phyloP scores from a whole-genome alignment of 352 stramenopile species.

The Aphanomyces cochlioides region DNA sequence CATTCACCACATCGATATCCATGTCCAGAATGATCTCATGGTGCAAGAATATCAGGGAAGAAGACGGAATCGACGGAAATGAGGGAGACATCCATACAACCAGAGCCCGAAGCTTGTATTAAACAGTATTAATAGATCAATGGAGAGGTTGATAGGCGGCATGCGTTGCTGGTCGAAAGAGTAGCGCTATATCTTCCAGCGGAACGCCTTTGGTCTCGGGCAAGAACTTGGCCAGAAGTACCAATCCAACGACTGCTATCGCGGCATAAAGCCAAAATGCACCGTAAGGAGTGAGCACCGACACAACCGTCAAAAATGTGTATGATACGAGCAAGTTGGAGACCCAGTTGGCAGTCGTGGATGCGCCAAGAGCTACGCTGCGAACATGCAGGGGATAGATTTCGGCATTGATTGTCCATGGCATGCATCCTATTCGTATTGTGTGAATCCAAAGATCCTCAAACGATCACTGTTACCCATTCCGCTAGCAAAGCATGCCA shows the following conservation, averaged over 20 bases:
- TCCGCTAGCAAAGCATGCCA: constrained; percentile 27
- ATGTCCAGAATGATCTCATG: constrained; percentile 5
- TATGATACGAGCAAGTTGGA: constrained; percentile 63
- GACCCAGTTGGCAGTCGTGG: constrained; percentile 68
- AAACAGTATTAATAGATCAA: not conserved
- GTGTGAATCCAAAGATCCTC: no score
- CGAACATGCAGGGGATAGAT: constrained; percentile 62
- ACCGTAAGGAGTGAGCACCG: constrained; percentile 19
- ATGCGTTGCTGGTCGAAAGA: constrained; percentile 38
- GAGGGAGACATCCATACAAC: not conserved
- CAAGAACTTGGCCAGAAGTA: constrained; percentile 46
- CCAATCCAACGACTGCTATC: constrained; percentile 35
- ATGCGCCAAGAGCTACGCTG: constrained; percentile 45
- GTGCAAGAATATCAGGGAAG: not conserved
- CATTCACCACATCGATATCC: not conserved
- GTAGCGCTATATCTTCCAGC: constrained; percentile 60
- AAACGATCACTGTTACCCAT: constrained; percentile 10
- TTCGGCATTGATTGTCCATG: constrained; percentile 75
- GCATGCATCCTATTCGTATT: constrained; percentile 38
- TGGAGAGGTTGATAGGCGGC: constrained; percentile 5
- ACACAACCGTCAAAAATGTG: constrained; percentile 57
- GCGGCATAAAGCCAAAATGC: constrained; percentile 65
- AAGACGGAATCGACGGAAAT: not conserved
- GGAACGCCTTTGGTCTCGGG: constrained; percentile 70
- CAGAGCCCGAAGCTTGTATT: not conserved